Base-by-base conservation (phyloP, 192 early-diverging fungal genomes). In the Chytriomyces hyalinus region DNA sequence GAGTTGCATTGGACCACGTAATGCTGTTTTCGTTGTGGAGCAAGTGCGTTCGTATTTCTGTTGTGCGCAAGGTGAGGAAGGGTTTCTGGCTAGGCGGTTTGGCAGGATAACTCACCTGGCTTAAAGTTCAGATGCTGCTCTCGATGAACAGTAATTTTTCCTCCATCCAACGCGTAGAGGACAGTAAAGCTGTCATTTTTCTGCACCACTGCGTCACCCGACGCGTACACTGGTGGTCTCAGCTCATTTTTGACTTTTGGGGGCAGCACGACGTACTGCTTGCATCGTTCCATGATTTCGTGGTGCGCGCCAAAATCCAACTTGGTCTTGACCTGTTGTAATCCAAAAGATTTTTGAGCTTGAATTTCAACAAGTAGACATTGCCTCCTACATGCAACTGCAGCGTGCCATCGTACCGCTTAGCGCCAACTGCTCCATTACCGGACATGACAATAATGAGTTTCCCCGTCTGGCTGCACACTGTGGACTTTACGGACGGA, bases 261-360 rank as follows among this genome's bases (percentile, higher is more conserved):
- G 15, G 53, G 49, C 51, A 71, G 69, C 6, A 26, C 44, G 17
- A 76, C 11, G 26, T 50, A 70, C 13, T 65, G 15, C 43, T 63
- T 24, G 43, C 46, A 36, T 53, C 44, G 48, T 7, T 81, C 81
- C 68, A 78, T 63, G 43, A 84, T 24, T 10, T 86, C 82, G 49
- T 84, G 28, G 72, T 84, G 86, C 10, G 84, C 65, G 11, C 83
- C 80, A 69, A 88, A 86, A 7, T 81, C 80, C 6, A 88, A 80
- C 67, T 82, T 83, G 26, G 84, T 86, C 51, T 68, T 75, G 20
- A 83, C 83, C 79, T 85, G 61, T 20, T 3, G 53, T 3, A 57
- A 57, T n/a, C 15, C 8, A 48, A 51, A 6, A 50, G 17, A 60
- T 63, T 15, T 59, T 15, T 50, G 8, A 51, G 0, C 44, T n/a